phyloP scores from a whole-genome alignment of 73 alveolate genomes.

The Paramecium primaurelia region DNA sequence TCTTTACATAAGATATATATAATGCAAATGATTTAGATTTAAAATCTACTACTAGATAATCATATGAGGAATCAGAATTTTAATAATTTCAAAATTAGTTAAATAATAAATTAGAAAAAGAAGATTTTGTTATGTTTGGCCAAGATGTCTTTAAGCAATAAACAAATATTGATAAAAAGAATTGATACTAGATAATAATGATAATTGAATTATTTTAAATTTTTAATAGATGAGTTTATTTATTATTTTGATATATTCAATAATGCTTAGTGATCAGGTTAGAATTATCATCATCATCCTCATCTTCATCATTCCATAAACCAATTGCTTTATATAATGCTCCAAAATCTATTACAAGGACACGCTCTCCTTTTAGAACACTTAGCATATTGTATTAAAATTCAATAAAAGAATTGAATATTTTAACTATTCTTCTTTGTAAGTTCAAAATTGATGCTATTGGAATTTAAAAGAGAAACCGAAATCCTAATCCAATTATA shows the following conservation, averaged over 20 bases:
- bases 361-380: neutral
- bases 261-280: neutral
- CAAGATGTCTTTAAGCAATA: neutral
- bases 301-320: neutral
- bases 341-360: slow-evolving; percentile 19
- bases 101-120: neutral
- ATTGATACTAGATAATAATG: neutral
- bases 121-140: neutral
- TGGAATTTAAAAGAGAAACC: neutral
- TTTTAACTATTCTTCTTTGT: neutral
- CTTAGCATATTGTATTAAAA: neutral
- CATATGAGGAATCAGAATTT: neutral
- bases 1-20: slow-evolving; percentile 48
- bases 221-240: neutral
- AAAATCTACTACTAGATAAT: slow-evolving; percentile 23
- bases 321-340: neutral
- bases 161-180: neutral
- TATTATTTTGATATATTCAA: neutral
- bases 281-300: neutral
- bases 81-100: neutral
- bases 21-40: slow-evolving; percentile 49
- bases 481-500: neutral
- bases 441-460: neutral
- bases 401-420: neutral
- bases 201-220: neutral